Percentiles rank a stretch among this genome's conserved stretches.
These are phyloP conservation scores for Mucor indicus DNA, from an alignment of 371 early-diverging fungal species.

Conservation along the genomic window DNA sequence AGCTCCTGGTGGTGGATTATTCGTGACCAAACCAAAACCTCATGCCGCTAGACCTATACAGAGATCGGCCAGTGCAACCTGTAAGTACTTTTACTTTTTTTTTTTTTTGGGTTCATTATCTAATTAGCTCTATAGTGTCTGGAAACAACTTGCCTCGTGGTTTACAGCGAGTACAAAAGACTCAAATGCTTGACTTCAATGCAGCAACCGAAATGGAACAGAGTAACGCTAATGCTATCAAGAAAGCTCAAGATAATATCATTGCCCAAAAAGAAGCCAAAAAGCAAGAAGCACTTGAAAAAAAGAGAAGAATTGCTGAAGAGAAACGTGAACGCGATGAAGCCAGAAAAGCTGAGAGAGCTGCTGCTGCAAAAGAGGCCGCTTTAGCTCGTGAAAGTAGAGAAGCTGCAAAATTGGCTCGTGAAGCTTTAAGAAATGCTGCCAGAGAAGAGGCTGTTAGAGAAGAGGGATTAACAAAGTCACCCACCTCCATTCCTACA, in stretches of 20 bases:
- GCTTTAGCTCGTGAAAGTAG: too few species aligned
- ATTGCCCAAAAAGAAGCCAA: conserved; percentile 13
- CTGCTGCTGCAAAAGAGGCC: neutral
- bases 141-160: conserved; percentile 17
- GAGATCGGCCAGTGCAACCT: neutral
- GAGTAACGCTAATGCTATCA: conserved; percentile 5
- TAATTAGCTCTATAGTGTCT: neutral
- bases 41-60: neutral
- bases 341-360: neutral
- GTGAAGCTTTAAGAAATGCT: neutral
- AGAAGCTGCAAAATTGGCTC: too few species aligned
- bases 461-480: neutral
- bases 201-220: conserved; percentile 21
- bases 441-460: neutral
- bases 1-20: conserved; percentile 7
- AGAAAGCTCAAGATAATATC: conserved; percentile 19
- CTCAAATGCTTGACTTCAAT: conserved; percentile 26
- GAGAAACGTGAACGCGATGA: conserved; percentile 12
- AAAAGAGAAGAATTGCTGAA: conserved; percentile 7
- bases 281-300: conserved; percentile 14
- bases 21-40: conserved; percentile 12
- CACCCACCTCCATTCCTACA: conserved; percentile 7
- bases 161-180: conserved; percentile 15
- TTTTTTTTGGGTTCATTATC: neutral
- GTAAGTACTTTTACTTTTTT: neutral